phyloP scores from a whole-genome alignment of 2,329 filamentous ascomycete species.

The Paraconiothyrium sp. region DNA sequence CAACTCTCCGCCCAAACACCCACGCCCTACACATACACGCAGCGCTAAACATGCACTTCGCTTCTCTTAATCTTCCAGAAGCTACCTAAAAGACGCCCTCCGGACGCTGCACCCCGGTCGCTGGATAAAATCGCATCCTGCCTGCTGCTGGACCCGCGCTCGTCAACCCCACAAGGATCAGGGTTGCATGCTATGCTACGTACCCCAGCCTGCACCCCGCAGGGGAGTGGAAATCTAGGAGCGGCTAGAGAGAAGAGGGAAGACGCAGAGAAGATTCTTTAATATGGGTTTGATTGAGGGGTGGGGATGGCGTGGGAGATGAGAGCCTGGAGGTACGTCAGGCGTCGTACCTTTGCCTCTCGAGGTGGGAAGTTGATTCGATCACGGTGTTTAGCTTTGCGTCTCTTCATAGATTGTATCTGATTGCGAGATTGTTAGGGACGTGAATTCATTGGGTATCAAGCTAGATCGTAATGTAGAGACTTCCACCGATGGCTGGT shows the following conservation, averaged over 20 bases:
- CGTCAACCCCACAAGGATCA: too few relatives aligned
- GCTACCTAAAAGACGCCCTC: not conserved
- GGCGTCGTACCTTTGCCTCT: not conserved
- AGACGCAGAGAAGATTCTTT: conserved; percentile 17
- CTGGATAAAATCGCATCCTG: conserved; percentile 7
- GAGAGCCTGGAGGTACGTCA: not conserved
- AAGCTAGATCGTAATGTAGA: not conserved
- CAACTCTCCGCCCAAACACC: conserved; percentile 12
- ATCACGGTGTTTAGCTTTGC: too few relatives aligned
- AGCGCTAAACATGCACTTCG: conserved; percentile 6
- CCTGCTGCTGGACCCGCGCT: too few relatives aligned
- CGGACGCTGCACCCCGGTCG: conserved; percentile 6
- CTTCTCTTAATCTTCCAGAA: conserved; percentile 20
- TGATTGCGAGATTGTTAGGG: not conserved
- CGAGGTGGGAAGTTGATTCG: not conserved
- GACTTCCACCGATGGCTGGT: not conserved
- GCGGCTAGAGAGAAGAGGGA: not conserved
- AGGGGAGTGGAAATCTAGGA: too few relatives aligned
- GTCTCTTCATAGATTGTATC: too few relatives aligned
- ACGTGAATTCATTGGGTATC: not conserved
- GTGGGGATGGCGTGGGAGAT: conserved; percentile 4
- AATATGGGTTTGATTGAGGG: conserved; percentile 10
- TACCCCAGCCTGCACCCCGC: too few relatives aligned
- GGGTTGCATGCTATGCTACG: too few relatives aligned
- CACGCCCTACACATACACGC: not conserved